Evolutionary conservation across 2,329 filamentous ascomycete species (phyloP).

Genomic region (Clonostachys solani): DNA sequence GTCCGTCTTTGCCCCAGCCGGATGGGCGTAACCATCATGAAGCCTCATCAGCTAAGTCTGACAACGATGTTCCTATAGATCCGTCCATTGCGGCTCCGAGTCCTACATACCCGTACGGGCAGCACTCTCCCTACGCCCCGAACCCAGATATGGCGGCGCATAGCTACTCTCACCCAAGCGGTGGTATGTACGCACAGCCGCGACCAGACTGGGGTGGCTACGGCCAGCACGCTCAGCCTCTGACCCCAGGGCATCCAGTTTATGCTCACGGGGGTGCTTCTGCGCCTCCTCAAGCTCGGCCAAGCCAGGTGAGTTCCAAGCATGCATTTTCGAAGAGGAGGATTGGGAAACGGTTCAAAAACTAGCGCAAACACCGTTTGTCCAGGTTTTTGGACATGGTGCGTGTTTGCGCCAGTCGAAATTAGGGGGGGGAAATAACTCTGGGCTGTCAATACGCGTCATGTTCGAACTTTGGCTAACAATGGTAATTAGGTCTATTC

Average conservation of each 20-base stretch:
- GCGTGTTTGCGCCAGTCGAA: no score
- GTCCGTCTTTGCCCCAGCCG: slow-evolving; percentile 89
- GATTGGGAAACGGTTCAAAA: no score
- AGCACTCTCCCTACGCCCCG: slow-evolving; percentile 84
- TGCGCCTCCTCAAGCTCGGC: slow-evolving; percentile 48
- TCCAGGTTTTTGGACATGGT: not conserved
- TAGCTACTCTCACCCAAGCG: slow-evolving; percentile 60
- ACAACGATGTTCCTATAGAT: slow-evolving; percentile 98
- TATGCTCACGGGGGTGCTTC: slow-evolving; percentile 53
- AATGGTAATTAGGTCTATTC: slow-evolving; percentile 73
- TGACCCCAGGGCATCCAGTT: slow-evolving; percentile 48
- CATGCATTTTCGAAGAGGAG: no score
- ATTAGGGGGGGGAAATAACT: no score
- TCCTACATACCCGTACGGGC: slow-evolving; percentile 79
- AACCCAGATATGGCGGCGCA: slow-evolving; percentile 83
- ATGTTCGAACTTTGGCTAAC: not conserved
- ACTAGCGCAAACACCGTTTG: not conserved
- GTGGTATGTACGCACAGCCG: slow-evolving; percentile 62
- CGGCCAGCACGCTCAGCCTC: slow-evolving; percentile 44
- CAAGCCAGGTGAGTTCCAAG: slow-evolving; percentile 52
- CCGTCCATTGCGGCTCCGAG: slow-evolving; percentile 91
- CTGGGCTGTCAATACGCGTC: not conserved
- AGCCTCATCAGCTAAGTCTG: slow-evolving; percentile 80
- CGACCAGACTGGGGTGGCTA: slow-evolving; percentile 75
- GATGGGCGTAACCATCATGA: slow-evolving; percentile 79